Conservation (phyloP, 306 rosid genomes). For the Acmispon strigosus region DNA sequence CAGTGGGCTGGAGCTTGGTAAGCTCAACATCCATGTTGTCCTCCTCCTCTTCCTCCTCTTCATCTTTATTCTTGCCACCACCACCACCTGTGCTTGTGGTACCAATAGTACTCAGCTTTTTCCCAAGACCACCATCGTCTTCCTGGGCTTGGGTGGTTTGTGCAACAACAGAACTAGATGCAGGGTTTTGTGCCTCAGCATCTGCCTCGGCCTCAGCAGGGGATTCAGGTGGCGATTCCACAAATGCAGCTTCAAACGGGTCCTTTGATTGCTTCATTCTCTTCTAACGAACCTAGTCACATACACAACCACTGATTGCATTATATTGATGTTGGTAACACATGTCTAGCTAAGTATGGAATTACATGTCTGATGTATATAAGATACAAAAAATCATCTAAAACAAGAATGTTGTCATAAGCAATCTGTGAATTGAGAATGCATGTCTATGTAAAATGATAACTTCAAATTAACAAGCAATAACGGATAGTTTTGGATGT, state of each 20-base stretch:
- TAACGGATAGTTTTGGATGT: no score
- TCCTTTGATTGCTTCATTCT: slow-evolving; percentile 82
- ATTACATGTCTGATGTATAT: no score
- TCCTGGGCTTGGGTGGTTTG: not conserved
- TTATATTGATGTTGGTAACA: no score
- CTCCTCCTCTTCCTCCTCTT: slow-evolving; percentile 85
- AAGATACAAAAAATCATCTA: no score
- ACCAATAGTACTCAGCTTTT: not conserved
- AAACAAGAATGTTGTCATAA: no score
- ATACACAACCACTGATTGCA: not conserved
- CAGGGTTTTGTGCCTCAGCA: slow-evolving; percentile 20
- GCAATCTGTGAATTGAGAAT: no score
- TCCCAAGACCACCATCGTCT: slow-evolving; percentile 1
- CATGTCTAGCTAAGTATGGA: no score
- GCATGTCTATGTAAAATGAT: no score
- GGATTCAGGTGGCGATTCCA: slow-evolving; percentile 72
- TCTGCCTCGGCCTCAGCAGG: slow-evolving; percentile 22
- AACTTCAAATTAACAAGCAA: no score
- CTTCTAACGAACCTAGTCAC: not conserved
- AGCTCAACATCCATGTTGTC: slow-evolving; percentile 92
- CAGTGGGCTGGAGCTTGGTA: slow-evolving; percentile 60
- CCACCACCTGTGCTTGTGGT: not conserved
- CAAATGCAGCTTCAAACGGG: slow-evolving; percentile 96
- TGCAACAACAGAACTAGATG: not conserved
- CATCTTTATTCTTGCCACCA: slow-evolving; percentile 41